Base-by-base conservation (phyloP, 768 basidiomycete species). In the Boletus coccyginus region DNA sequence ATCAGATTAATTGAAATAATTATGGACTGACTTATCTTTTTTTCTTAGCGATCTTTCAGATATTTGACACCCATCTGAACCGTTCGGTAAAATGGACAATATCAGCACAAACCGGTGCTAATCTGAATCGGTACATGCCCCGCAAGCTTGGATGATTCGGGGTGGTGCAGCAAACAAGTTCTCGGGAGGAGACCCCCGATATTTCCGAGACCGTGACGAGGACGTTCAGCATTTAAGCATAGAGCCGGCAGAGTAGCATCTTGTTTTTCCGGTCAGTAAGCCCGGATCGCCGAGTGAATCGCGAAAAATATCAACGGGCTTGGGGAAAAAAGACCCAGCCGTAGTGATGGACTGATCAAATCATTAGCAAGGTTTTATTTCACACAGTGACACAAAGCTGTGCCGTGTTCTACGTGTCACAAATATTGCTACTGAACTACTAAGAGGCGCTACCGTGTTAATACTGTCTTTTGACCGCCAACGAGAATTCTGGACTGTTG, bases 351-450 rank as follows among this genome's bases (percentile, higher is more conserved):
- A 24, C 12, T 32, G 31, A 27, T 10, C 17, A 29, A 29, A 44
- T 43, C 48, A 24, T 31, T n/a, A 24, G 21, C 47, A 7, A 27
- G 3, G 7, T 38, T 36, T 16, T n/a, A n/a, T 50, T 36, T 52
- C 35, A n/a, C n/a, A n/a, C n/a, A n/a, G n/a, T n/a, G n/a, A 33
- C 45, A 42, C 53, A 59, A 45, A 40, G 29, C 35, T 19, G 43
- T 43, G 3, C 13, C 5, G 27, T 27, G 27, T 27, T 27, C 59
- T 52, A 60, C 67, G 70, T 68, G 66, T 68, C 57, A 48, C 12
- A 27, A 27, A 27, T 27, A 32, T 47, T 53, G 56, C 55, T 52
- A 55, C 64, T 69, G 66, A 55, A 35, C 64, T 19, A n/a, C 50
- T 48, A 53, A 38, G 43, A 49, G 8, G 48, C 44, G 41, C 53